A percentile compares a stretch with the other conserved stretches of the same genome.
Evolutionary conservation across 345 rosid genomes (phyloP).

Genomic region (Chamaenerion angustifolium): DNA sequence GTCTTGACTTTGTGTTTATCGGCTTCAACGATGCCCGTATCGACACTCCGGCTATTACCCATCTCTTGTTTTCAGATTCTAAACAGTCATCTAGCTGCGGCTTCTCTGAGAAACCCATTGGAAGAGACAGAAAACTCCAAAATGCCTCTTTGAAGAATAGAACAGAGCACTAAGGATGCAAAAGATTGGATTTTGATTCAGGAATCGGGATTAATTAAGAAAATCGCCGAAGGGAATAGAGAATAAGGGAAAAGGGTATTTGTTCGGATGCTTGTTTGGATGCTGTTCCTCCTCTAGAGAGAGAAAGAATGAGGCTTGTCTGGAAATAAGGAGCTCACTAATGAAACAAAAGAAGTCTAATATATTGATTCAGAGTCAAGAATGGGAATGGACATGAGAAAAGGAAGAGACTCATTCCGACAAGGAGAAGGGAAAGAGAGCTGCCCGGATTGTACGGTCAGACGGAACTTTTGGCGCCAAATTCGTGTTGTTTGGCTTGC

Average conservation of each 20-base stretch:
- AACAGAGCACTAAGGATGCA: constrained; percentile 8
- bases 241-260: constrained; percentile 29
- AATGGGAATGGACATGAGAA: constrained; percentile 1
- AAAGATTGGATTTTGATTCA: constrained; percentile 9
- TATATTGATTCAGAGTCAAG: constrained; percentile 11
- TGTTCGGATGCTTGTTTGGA: constrained; percentile 7
- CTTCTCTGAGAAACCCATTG: constrained; percentile 74
- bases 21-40: constrained; percentile 55
- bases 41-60: constrained; percentile 66
- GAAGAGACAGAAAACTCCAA: background rate
- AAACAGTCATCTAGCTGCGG: constrained; percentile 35
- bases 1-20: constrained; percentile 40
- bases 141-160: background rate
- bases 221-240: background rate
- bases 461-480: constrained; percentile 49
- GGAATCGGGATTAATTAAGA: constrained; percentile 11
- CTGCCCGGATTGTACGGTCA: constrained; percentile 58
- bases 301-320: constrained; percentile 11
- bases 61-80: constrained; percentile 52
- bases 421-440: background rate
- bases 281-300: constrained; percentile 6
- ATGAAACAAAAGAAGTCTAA: constrained; percentile 6
- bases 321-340: constrained; percentile 5
- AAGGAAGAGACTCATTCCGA: constrained; percentile 1
- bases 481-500: constrained; percentile 11